Conservation (phyloP, 768 basidiomycete species). For the Imleria badia region DNA sequence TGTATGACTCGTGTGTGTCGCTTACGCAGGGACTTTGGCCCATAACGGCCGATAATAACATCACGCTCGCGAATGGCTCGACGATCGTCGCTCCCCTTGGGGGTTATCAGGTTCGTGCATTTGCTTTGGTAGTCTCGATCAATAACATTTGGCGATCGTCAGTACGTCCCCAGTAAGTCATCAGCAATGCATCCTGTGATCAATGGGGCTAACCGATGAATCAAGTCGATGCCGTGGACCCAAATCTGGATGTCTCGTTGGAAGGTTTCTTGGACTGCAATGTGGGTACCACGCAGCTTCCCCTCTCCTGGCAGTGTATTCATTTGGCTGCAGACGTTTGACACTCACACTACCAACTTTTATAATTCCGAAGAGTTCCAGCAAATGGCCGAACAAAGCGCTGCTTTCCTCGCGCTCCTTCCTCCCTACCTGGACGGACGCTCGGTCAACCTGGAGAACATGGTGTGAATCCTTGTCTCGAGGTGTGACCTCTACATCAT, state of each 20-base stretch:
- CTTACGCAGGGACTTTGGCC: conserved; percentile 72
- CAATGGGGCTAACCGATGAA: conserved; percentile 6
- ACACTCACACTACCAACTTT: conserved; percentile 46
- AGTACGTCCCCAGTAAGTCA: conserved; percentile 44
- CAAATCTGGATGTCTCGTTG: conserved; percentile 58
- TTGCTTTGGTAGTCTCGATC: background rate
- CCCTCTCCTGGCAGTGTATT: background rate
- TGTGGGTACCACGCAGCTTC: conserved; percentile 32
- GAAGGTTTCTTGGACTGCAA: conserved; percentile 67
- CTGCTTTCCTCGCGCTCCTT: conserved; percentile 48
- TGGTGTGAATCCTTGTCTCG: conserved; percentile 40
- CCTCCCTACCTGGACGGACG: conserved; percentile 54
- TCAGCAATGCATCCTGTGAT: background rate
- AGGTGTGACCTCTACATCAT: background rate
- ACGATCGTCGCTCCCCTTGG: conserved; percentile 54
- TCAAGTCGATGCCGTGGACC: conserved; percentile 62
- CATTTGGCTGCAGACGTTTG: conserved; percentile 42
- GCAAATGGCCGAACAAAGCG: conserved; percentile 43
- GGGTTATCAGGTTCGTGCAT: conserved; percentile 57
- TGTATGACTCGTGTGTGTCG: conserved; percentile 63
- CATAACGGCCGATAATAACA: conserved; percentile 42
- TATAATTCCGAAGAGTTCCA: conserved; percentile 55
- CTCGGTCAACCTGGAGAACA: conserved; percentile 51
- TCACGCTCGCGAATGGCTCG: conserved; percentile 66
- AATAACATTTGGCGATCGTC: background rate